These are phyloP conservation scores for Populus hybrid DNA, from an alignment of 441 rosid species.

Conservation along the genomic window DNA sequence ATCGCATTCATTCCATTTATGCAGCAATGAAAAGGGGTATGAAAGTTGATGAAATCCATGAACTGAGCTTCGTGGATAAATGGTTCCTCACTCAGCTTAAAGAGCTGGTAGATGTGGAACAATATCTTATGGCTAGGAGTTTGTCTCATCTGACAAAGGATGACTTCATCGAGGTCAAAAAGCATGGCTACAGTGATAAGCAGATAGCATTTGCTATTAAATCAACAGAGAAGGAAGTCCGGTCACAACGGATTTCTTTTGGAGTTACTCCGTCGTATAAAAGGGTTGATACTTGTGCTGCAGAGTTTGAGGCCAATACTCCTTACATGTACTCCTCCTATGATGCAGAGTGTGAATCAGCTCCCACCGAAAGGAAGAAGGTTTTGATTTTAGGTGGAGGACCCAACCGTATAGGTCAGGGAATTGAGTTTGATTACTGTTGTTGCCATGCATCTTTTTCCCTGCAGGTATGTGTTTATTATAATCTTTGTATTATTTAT, in stretches of 20 bases:
- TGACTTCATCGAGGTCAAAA: conserved; percentile 77
- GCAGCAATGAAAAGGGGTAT: conserved; percentile 97
- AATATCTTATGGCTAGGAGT: conserved; percentile 58
- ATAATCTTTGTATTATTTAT: conserved; percentile 7
- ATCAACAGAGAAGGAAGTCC: conserved; percentile 80
- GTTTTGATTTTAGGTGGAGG: conserved; percentile 98
- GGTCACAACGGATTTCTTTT: conserved; percentile 55
- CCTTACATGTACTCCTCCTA: conserved; percentile 99
- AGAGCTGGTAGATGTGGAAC: conserved; percentile 85
- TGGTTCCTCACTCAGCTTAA: conserved; percentile 96
- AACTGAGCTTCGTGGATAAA: conserved; percentile 79
- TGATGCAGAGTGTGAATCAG: conserved; percentile 92
- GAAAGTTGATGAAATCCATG: conserved; percentile 79
- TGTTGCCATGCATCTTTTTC: conserved; percentile 97
- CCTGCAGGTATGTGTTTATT: conserved; percentile 66
- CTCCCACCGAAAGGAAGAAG: conserved; percentile 71
- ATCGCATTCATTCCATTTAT: conserved; percentile 82
- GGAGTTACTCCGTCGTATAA: conserved; percentile 86
- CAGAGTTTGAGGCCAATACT: conserved; percentile 95
- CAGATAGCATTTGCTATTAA: conserved; percentile 92
- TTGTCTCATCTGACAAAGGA: conserved; percentile 71
- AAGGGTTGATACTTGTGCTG: conserved; percentile 97
- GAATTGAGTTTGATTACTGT: conserved; percentile 97
- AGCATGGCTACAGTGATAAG: conserved; percentile 86
- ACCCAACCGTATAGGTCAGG: conserved; percentile 96